A percentile compares a stretch with the other conserved stretches of the same genome.
These are phyloP conservation scores for Cytospora paraplurivora DNA, from an alignment of 2,329 filamentous ascomycete species.

Conservation along the genomic window DNA sequence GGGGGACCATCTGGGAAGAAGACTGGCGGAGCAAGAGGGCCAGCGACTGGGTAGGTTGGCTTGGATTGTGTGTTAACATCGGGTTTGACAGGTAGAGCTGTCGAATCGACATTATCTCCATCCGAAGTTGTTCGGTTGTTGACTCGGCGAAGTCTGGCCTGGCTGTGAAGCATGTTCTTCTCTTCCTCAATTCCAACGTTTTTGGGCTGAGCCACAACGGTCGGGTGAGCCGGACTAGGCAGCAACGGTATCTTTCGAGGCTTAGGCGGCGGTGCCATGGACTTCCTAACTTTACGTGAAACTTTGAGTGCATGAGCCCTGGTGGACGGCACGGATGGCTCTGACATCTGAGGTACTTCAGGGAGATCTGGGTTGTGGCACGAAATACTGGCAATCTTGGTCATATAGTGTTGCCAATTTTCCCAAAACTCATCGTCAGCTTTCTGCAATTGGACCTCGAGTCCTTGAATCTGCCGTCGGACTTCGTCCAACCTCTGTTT, in stretches of 20 bases:
- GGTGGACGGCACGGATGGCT: not conserved
- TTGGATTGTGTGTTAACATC: not conserved
- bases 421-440: conserved; percentile 17
- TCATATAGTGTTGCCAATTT: conserved; percentile 10
- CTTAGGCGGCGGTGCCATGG: not conserved
- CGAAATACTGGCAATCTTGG: not conserved
- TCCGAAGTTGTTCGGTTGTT: no score
- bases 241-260: not conserved
- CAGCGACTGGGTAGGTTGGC: no score
- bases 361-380: not conserved
- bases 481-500: not conserved
- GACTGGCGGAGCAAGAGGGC: not conserved
- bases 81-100: no score
- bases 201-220: no score
- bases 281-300: not conserved
- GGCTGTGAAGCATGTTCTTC: no score
- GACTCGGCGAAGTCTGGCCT: no score
- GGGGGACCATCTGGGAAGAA: not conserved
- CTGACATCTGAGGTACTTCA: not conserved
- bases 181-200: no score
- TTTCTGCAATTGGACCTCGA: not conserved
- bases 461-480: not conserved
- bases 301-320: not conserved
- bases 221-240: not conserved
- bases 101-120: not conserved